Evolutionary conservation across 2,329 filamentous ascomycete genomes (phyloP).

Genomic region (Annulohypoxylon truncatum): DNA sequence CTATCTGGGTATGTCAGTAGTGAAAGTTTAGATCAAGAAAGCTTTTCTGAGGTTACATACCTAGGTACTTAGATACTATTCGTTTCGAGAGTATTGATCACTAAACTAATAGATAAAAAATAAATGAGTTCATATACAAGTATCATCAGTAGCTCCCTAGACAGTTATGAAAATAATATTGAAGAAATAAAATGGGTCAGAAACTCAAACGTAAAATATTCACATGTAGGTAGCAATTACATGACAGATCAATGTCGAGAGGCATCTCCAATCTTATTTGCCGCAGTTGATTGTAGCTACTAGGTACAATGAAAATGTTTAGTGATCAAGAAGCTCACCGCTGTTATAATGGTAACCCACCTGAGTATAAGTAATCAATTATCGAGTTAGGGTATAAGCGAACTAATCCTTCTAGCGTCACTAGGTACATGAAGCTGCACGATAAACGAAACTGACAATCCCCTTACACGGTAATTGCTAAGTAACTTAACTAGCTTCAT

Average conservation of each 20-base stretch:
- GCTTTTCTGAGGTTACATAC: not conserved
- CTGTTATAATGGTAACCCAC: not conserved
- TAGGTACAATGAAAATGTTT: too few relatives aligned
- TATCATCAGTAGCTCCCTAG: too few relatives aligned
- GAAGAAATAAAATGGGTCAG: not conserved
- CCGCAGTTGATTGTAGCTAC: not conserved
- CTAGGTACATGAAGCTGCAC: not conserved
- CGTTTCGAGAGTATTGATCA: not conserved
- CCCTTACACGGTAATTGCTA: not conserved
- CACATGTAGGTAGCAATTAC: not conserved
- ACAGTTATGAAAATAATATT: too few relatives aligned
- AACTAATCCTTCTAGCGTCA: not conserved
- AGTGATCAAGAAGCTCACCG: not conserved
- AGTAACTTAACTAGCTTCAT: not conserved
- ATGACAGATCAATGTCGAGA: not conserved
- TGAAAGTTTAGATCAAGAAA: not conserved
- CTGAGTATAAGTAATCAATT: slow-evolving; percentile 12
- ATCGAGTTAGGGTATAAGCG: not conserved
- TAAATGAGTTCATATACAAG: not conserved
- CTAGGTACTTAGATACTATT: too few relatives aligned
- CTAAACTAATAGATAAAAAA: not conserved
- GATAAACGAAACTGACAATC: not conserved
- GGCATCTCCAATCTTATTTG: not conserved
- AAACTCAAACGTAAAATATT: not conserved
- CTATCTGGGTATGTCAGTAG: not conserved